Conservation (phyloP, 805 yeast genomes). For the Ogataea corticis region DNA sequence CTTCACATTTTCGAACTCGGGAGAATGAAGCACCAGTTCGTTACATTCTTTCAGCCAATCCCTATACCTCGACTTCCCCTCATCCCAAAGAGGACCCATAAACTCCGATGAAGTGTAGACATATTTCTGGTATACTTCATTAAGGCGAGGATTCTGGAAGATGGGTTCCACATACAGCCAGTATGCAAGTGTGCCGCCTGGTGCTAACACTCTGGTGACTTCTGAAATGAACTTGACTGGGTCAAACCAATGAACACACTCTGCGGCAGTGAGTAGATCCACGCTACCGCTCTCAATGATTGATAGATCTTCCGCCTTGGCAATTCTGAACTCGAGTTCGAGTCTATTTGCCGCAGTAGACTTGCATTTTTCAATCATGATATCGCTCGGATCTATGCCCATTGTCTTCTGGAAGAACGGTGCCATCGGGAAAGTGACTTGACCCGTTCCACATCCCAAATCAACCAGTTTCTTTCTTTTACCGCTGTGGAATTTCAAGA, state of each 20-base stretch:
- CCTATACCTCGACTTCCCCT: slow-evolving; percentile 44
- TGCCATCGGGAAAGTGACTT: slow-evolving; percentile 58
- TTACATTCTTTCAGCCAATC: slow-evolving; percentile 20
- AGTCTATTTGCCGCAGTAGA: slow-evolving; percentile 4
- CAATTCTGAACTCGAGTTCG: slow-evolving; percentile 23
- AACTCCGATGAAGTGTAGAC: slow-evolving; percentile 47
- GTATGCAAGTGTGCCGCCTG: slow-evolving; percentile 65
- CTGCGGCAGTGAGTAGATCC: slow-evolving; percentile 73
- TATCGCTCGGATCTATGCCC: slow-evolving; percentile 62
- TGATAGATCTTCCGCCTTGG: slow-evolving; percentile 31
- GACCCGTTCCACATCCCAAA: slow-evolving; percentile 81
- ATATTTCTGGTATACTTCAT: slow-evolving; percentile 50
- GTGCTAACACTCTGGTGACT: slow-evolving; percentile 49
- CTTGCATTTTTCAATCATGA: slow-evolving; percentile 54
- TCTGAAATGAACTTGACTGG: slow-evolving; percentile 39
- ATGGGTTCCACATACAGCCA: slow-evolving; percentile 78
- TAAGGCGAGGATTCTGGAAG: slow-evolving; percentile 50
- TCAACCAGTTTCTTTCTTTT: slow-evolving; percentile 49
- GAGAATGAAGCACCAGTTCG: slow-evolving; percentile 18
- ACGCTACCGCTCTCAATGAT: slow-evolving; percentile 35
- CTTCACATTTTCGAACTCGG: slow-evolving; percentile 31
- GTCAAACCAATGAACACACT: slow-evolving; percentile 79
- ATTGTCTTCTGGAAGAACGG: slow-evolving; percentile 47
- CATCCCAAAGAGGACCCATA: slow-evolving; percentile 50
- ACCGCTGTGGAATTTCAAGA: slow-evolving; percentile 38